Base-by-base conservation (phyloP, 768 basidiomycete species). In the Udeniomyces megalosporus region DNA sequence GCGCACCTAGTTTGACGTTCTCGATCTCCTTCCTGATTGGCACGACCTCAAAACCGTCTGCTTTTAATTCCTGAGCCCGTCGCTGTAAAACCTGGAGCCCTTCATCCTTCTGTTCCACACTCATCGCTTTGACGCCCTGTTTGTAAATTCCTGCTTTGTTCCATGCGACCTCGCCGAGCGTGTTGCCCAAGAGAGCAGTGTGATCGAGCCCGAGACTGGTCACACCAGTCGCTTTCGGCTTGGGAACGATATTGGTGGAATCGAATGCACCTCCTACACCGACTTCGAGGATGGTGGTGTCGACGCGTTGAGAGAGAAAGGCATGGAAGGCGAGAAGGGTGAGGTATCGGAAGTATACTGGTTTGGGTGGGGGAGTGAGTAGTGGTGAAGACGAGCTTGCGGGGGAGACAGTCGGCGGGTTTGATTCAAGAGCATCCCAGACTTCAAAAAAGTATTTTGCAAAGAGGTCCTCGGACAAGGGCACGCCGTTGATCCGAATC, bases 131-230 rank as follows among this genome's bases (percentile, higher is more conserved):
- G 1, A 87, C 87, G 20, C 80, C 84, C 76, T 82, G 76, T 80
- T 99, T 99, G 75, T 85, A 97, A 57, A 99, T 97, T 1, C 95
- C 95, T 31, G 84, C 88, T 73, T 99, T 99, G 70, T 97, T 93
- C 80, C 81, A 82, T 1, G 92, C 88, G 66, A 99, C 97, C 69
- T 95, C 88, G 35, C 77, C 74, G 4, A 97, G 74, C 0, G 92
- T 95, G 69, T 84, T 84, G 0, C 95, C 95, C 1, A 99, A 78
- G 28, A 95, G 82, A 60, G 78, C 76, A 47, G 86, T 82, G 74
- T 99, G 95, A 70, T 99, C 95, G 66, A 96, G 80, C 0, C 95
- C 95, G 14, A 99, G 78, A 3, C 88, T 80, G 10, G 92, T 87
- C 26, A 97, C 78, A 6, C 91, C 95, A 6, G 92, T 86, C 28